Conservation (phyloP, 139 green algal genomes). For the Nannochloris sp. region DNA sequence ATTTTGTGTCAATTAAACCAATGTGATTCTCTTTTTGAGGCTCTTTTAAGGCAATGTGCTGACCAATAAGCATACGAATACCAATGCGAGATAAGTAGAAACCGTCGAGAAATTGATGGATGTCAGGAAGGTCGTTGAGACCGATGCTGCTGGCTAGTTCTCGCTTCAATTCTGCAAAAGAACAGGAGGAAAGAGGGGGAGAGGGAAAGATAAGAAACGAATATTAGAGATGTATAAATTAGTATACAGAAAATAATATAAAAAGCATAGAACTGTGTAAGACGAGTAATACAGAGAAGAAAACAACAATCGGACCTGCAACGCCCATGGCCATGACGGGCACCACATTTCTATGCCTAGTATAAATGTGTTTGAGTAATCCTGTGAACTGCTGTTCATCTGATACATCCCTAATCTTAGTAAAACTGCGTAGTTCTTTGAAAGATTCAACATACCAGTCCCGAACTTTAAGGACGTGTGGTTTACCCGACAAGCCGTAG, state of each 20-base stretch:
- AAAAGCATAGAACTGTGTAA: neutral
- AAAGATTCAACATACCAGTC: conserved; percentile 99
- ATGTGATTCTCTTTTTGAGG: conserved; percentile 46
- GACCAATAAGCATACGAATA: conserved; percentile 97
- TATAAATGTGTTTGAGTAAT: conserved; percentile 69
- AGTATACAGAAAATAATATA: neutral
- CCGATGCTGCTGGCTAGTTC: conserved; percentile 54
- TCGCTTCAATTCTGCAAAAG: conserved; percentile 65
- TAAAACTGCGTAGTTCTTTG: conserved; percentile 79
- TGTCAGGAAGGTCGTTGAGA: conserved; percentile 86
- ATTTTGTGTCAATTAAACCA: conserved; percentile 87
- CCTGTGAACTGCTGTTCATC: conserved; percentile 90
- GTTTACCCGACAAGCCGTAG: conserved; percentile 85
- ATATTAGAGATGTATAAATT: neutral
- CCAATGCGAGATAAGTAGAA: conserved; percentile 98
- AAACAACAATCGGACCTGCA: conserved; percentile 22
- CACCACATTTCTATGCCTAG: conserved; percentile 86
- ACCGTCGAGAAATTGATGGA: conserved; percentile 96
- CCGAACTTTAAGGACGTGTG: conserved; percentile 85
- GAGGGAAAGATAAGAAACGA: neutral
- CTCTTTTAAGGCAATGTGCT: conserved; percentile 92
- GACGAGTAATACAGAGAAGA: neutral
- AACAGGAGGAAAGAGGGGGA: neutral
- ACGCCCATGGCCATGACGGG: conserved; percentile 93
- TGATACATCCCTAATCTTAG: conserved; percentile 41